phyloP scores from a whole-genome alignment of 2,329 filamentous ascomycete species.

The Emydomyces testavorans region DNA sequence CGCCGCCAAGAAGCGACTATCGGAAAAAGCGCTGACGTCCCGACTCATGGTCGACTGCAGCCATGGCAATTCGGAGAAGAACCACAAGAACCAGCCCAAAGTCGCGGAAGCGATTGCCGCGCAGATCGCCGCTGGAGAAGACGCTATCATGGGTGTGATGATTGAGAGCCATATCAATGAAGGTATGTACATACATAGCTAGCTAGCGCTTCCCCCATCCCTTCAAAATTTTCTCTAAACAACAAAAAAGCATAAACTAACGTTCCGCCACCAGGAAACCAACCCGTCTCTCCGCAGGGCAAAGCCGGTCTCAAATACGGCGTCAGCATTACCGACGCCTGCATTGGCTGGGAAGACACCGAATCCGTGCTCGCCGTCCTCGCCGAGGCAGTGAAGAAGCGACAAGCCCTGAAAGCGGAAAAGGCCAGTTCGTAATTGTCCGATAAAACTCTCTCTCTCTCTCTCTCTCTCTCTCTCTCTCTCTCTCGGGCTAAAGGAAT shows the following conservation, averaged over 20 bases:
- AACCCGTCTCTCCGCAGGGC: constrained; percentile 84
- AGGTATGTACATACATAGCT: constrained; percentile 50
- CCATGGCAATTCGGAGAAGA: constrained; percentile 90
- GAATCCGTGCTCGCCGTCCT: constrained; percentile 64
- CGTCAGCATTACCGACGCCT: constrained; percentile 94
- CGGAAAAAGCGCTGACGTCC: constrained; percentile 59
- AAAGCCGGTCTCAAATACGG: constrained; percentile 79
- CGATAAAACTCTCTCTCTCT: no score
- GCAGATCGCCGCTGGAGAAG: constrained; percentile 76
- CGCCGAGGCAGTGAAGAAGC: constrained; percentile 65
- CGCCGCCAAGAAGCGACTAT: constrained; percentile 67
- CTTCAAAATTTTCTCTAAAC: no score
- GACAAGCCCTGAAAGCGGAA: constrained; percentile 39
- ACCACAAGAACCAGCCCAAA: constrained; percentile 95
- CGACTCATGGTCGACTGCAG: constrained; percentile 96
- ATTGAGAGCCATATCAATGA: constrained; percentile 97
- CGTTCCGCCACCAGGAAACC: no score
- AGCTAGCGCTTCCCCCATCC: no score
- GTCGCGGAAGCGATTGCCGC: constrained; percentile 70
- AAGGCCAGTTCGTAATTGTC: constrained; percentile 6
- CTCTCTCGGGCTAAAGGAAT: no score
- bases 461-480: no score
- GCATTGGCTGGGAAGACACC: constrained; percentile 89
- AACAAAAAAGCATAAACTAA: no score
- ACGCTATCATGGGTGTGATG: constrained; percentile 92